Evolutionary conservation across 2,329 filamentous ascomycete genomes (phyloP), one percentile per base, ranked within the genome.

Genomic region (Emericellopsis cladophorae): DNA sequence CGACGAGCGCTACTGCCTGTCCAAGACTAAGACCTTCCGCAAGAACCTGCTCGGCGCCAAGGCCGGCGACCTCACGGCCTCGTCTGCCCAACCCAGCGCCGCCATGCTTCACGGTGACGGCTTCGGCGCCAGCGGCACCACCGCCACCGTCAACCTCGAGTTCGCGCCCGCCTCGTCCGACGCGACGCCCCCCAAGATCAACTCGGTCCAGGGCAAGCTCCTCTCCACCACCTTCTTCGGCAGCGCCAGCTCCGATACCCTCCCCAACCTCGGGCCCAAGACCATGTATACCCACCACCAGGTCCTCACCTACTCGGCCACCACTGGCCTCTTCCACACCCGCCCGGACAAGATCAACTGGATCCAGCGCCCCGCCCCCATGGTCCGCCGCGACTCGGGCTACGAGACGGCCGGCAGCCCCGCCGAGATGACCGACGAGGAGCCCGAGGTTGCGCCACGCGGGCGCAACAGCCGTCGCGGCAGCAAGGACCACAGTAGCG

Each of bases 181-280:
- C 33, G 54, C 61, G 4, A 47, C 55, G 2, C 66, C 70, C 6
- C 73, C 72, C 32, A 67, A 61, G 49, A 54, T 77, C 45, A 66
- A 65, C 31, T 59, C 57, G 2, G 60, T 74, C 8, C 58, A 66
- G 4, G 65, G 64, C 42, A 77, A 76, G 56, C 49, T 78, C 24
- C 59, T 62, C 1, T 62, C 71, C 1, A 63, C 67, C 42, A 76
- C 72, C 7, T 76, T 65, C 56, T 77, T 67, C 53, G 66, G 67
- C 45, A 60, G 62, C 4, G 58, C 59, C 6, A 64, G 66, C 26
- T 64, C 71, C 47, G 53, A 57, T 31, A 50, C 58, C 40, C 61
- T 73, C 32, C 72, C 74, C 35, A 72, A 76, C 55, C 54, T 73
- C 39, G 68, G 66, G 42, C 59, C 66, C 44, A 65, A 65, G 52